These are phyloP conservation scores for Fusarium praegraminearum DNA, from an alignment of 2,329 filamentous ascomycete species.

Conservation along the genomic window DNA sequence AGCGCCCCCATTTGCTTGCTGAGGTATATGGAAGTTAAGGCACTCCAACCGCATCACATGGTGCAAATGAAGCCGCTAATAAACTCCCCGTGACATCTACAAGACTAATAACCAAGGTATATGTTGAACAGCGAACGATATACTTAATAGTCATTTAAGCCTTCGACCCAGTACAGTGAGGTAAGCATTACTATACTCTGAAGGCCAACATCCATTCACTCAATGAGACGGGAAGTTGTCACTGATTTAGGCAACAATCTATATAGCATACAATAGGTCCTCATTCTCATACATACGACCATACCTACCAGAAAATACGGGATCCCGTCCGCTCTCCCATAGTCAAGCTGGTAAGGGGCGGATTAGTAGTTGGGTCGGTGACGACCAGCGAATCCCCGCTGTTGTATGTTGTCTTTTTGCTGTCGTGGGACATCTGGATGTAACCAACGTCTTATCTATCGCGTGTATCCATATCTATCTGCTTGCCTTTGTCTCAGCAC, in stretches of 20 bases:
- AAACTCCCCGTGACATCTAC: background rate
- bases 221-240: too few relatives aligned
- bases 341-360: background rate
- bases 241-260: too few relatives aligned
- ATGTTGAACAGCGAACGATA: background rate
- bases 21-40: background rate
- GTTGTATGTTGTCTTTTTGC: background rate
- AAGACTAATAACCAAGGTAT: too few relatives aligned
- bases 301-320: background rate
- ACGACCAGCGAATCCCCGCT: background rate
- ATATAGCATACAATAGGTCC: background rate
- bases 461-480: too few relatives aligned
- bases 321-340: background rate
- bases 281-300: background rate
- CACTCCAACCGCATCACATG: background rate
- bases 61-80: background rate
- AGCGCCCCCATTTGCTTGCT: background rate
- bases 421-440: too few relatives aligned
- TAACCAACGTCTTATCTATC: too few relatives aligned
- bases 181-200: too few relatives aligned
- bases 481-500: too few relatives aligned
- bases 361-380: background rate
- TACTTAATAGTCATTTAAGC: fast-evolving
- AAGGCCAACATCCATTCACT: too few relatives aligned
- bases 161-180: too few relatives aligned